Conservation (phyloP, 306 rosid species). For the Lathyrus tuberosus region DNA sequence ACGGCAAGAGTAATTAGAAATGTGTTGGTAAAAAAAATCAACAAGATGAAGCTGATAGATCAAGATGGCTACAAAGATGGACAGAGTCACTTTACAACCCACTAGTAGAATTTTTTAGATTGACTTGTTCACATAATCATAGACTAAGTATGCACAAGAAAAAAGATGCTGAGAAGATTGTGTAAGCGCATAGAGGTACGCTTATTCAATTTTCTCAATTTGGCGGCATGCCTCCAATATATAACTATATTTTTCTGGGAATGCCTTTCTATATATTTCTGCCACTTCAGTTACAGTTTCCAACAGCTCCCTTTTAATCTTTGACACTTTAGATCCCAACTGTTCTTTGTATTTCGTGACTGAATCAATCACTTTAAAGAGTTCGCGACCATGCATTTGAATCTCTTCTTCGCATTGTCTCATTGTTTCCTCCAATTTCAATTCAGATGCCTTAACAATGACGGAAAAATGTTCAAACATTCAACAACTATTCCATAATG, state of each 20-base stretch:
- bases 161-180: not conserved
- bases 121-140: not conserved
- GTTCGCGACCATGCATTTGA: conserved; percentile 54
- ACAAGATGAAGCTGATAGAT: too few species aligned
- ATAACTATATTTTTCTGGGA: conserved; percentile 3
- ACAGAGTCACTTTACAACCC: not conserved
- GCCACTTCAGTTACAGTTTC: conserved; percentile 63
- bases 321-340: conserved; percentile 54
- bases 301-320: conserved; percentile 60
- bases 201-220: not conserved
- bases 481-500: not conserved
- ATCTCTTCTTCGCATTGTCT: conserved; percentile 66
- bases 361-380: conserved; percentile 59
- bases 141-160: not conserved
- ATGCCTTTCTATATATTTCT: conserved; percentile 41
- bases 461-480: not conserved
- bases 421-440: conserved; percentile 65
- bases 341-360: conserved; percentile 68
- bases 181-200: not conserved
- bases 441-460: conserved; percentile 56
- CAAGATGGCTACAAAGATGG: not conserved
- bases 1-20: too few species aligned
- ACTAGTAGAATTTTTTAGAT: not conserved
- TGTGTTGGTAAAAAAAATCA: too few species aligned
- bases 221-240: not conserved